phyloP scores from a whole-genome alignment of 23 red algal genomes.

The Gracilaria domingensis region DNA sequence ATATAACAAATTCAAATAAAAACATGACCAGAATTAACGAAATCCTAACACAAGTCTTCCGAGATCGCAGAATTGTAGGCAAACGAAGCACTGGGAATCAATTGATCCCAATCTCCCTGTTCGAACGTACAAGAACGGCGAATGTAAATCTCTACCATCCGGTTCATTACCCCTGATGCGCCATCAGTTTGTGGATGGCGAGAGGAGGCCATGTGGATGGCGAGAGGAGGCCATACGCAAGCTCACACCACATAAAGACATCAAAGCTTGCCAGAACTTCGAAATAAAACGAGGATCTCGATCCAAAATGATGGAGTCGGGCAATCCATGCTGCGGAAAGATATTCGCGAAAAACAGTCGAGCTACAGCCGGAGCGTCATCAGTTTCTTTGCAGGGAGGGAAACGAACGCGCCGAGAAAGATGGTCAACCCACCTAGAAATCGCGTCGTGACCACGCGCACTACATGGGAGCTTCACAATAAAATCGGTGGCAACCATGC shows the following conservation, averaged over 20 bases:
- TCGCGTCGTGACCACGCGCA: conserved; percentile 4
- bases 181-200: too few species aligned
- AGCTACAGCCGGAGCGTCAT: not conserved
- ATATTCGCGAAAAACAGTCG: not conserved
- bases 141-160: conserved; percentile 48
- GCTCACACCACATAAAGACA: conserved; percentile 30
- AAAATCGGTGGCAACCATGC: conserved; percentile 22
- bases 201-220: not conserved
- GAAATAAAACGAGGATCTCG: conserved; percentile 13
- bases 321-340: conserved; percentile 15
- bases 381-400: not conserved
- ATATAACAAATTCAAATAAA: too few species aligned
- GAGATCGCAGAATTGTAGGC: too few species aligned
- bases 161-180: conserved; percentile 18
- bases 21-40: too few species aligned
- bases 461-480: not conserved
- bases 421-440: conserved; percentile 34
- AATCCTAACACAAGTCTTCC: too few species aligned
- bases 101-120: conserved; percentile 28
- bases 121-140: not conserved
- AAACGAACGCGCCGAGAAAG: conserved; percentile 14
- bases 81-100: not conserved
- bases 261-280: conserved; percentile 13
- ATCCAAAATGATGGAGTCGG: not conserved
- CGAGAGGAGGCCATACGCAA: not conserved